Percentiles rank a stretch among this genome's conserved stretches.
Conservation (phyloP, 352 stramenopile species). For the Phytophthora palmivora region DNA sequence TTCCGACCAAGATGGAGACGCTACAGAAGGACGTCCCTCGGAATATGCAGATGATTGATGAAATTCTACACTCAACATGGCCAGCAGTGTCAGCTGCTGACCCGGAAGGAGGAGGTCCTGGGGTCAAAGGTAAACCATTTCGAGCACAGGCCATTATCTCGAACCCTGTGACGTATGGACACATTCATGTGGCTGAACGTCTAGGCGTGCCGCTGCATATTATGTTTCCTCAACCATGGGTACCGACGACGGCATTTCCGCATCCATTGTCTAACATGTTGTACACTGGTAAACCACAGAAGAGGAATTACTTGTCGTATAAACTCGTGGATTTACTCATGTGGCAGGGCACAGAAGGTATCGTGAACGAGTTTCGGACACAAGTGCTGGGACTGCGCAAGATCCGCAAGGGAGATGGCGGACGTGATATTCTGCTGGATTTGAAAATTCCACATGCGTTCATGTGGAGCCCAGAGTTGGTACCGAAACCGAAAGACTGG, state of each 20-base stretch:
- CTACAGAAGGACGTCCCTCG: conserved; percentile 65
- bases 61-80: conserved; percentile 90
- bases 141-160: conserved; percentile 92
- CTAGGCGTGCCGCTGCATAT: conserved; percentile 93
- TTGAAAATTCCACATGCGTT: conserved; percentile 68
- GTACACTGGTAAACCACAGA: conserved; percentile 67
- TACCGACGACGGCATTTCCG: conserved; percentile 84
- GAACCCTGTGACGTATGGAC: conserved; percentile 91
- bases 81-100: conserved; percentile 76
- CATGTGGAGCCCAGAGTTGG: conserved; percentile 61
- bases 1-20: conserved; percentile 66
- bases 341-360: conserved; percentile 51
- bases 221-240: conserved; percentile 93
- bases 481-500: conserved; percentile 70
- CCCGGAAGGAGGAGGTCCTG: conserved; percentile 59
- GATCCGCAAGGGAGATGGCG: conserved; percentile 46
- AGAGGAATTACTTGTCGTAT: conserved; percentile 59
- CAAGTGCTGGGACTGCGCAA: conserved; percentile 34
- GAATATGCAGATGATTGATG: conserved; percentile 89
- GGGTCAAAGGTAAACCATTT: conserved; percentile 59
- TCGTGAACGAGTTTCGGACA: conserved; percentile 64
- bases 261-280: conserved; percentile 85
- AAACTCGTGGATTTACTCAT: conserved; percentile 57
- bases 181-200: conserved; percentile 92
- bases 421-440: conserved; percentile 45